Base-by-base conservation (phyloP, 495 filamentous ascomycete species). In the Penicillium cosmopolitanum region DNA sequence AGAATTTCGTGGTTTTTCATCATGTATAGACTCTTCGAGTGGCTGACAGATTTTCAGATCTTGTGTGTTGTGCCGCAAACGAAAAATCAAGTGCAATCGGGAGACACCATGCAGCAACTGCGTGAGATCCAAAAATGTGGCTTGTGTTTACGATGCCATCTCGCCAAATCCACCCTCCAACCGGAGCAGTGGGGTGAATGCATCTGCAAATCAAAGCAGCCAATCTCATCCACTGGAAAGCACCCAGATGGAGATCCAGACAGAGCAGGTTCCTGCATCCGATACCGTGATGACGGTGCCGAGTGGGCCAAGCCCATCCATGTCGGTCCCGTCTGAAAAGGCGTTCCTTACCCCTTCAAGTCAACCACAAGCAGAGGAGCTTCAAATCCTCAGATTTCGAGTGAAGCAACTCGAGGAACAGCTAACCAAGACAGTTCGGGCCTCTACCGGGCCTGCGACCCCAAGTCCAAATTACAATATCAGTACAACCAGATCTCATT, bases 1-100 rank as follows among this genome's bases (percentile, higher is more conserved):
- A 4, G 28, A 31, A 31, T 31, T 8, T 9, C 5, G 4, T 4
- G 1, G 5, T 31, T 31, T 4, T 1, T 31, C 28, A 31, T 31
- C 1, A 31, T 31, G 0, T 8, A 7, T 9, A 31, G 6, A 9
- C 4, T 9, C 4, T 9, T 1, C 8, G 28, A 31, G 28, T 31
- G 8, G 5, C 28, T 8, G 28, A 8, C 28, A 8, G 5, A 2
- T 42, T 31, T 3, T 15, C 19, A 75, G 75, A n/a, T 74, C 81
- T 3, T 83, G 81, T 62, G 57, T 62, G 34, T 66, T 77, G 1
- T 84, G 82, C 43, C 65, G 80, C 33, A 73, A 64, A 56, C 73
- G 80, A 13, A 84, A 84, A 55, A 76, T 83, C n/a, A 68, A 70
- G 60, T 84, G 82, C 62, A 76, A 82, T 67, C 71, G 77, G 25